These are phyloP conservation scores for Cadophora sp. DNA, from an alignment of 2,329 filamentous ascomycete species.

Conservation along the genomic window DNA sequence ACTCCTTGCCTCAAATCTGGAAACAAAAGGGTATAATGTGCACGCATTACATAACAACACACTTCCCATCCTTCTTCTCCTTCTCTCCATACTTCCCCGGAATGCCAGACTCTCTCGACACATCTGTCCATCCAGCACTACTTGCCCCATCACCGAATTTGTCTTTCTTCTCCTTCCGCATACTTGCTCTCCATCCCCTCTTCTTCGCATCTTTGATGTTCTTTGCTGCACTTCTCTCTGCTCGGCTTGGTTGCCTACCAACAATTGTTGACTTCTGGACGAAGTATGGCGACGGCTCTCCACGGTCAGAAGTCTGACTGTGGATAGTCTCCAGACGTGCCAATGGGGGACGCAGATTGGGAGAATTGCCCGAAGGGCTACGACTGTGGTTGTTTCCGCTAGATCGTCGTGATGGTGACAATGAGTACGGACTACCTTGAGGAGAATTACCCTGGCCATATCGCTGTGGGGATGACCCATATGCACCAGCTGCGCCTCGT, in stretches of 20 bases:
- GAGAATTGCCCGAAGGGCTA: slow-evolving; percentile 54
- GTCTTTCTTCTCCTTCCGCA: slow-evolving; percentile 49
- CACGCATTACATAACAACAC: slow-evolving; percentile 57
- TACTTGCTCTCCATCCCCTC: slow-evolving; percentile 57
- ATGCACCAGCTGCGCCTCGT: slow-evolving; percentile 25
- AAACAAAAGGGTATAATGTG: slow-evolving; percentile 21
- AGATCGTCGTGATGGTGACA: slow-evolving; percentile 31
- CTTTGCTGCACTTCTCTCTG: slow-evolving; percentile 65
- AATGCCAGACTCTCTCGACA: slow-evolving; percentile 38
- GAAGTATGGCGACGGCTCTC: slow-evolving; percentile 37
- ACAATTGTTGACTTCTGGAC: slow-evolving; percentile 32
- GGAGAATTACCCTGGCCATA: slow-evolving; percentile 17
- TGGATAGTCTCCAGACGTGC: slow-evolving; percentile 64
- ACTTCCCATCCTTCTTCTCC: slow-evolving; percentile 53
- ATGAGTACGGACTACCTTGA: slow-evolving; percentile 23
- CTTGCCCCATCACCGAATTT: slow-evolving; percentile 53
- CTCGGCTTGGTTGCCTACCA: slow-evolving; percentile 55
- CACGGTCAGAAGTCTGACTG: slow-evolving; percentile 46
- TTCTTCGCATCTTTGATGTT: slow-evolving; percentile 67
- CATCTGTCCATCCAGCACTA: slow-evolving; percentile 61
- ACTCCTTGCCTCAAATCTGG: neutral
- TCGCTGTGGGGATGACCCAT: slow-evolving; percentile 24
- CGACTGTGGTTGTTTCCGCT: slow-evolving; percentile 35
- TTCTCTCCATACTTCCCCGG: slow-evolving; percentile 32
- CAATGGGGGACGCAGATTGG: slow-evolving; percentile 53